Base-by-base conservation (phyloP, 352 stramenopile species). In the Thraustochytrium striatum region DNA sequence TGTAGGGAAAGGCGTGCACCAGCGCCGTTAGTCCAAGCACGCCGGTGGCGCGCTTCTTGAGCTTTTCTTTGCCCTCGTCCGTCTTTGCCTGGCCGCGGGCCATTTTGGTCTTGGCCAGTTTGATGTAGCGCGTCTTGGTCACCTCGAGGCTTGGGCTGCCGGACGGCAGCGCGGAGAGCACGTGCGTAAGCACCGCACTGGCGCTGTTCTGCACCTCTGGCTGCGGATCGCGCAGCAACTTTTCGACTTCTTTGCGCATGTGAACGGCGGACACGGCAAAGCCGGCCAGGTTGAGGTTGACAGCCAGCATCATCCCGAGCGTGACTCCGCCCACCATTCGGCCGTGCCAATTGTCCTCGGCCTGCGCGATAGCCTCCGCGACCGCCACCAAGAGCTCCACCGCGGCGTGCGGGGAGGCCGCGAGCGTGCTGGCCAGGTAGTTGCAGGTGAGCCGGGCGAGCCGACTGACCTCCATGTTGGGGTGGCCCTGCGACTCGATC, bases 21-120 rank as follows among this genome's bases (percentile, higher is more conserved):
- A 75, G 32, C 5, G 65, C 65, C 11, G 65, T 28, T 21, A 75
- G 65, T 16, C 65, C 65, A 5, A 75, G 52, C 0, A 75, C 65
- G 16, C 65, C 65, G 16, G 65, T 75, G 41, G 61, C 68, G 43
- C 65, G 65, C 43, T 75, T 75, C 50, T 75, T 75, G 16, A 75
- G 65, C 65, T 61, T 58, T 9, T 75, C 65, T 16, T 30, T 16
- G 32, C 65, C 65, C 52, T 75, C 65, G 47, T 75, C 65, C 32
- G 65, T 75, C 65, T 75, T 75, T 25, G 43, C 43, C 65, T 75
- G 44, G 41, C 50, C 65, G 32, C 52, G 44, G 7, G 25, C 25
- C 1, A 75, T 13, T 38, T 75, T 75, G 44, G 65, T 75, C 11
- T 61, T 75, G 11, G 65, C 65, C 0, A 62, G 47, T 28, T 75